Evolutionary conservation across 1,284 basidiomycete genomes (phyloP), one percentile per base, ranked within the genome.

Genomic region (Apiotrichum veenhuisii): DNA sequence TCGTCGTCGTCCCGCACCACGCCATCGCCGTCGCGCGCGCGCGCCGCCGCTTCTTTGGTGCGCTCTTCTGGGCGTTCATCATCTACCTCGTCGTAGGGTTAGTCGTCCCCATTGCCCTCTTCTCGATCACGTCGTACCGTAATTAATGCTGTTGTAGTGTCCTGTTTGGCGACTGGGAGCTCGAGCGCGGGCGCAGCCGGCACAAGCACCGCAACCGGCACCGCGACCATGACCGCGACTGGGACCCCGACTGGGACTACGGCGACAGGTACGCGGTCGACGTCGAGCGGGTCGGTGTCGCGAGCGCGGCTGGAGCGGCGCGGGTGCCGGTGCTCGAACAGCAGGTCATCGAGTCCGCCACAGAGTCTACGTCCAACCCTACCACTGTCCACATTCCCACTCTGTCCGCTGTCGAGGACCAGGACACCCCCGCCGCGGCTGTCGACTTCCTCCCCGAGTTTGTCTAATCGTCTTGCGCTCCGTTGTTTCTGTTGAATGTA

Each of bases 1-100:
- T 61, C 36, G 25, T 61, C 37, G 42, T 38, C 9, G 12, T 51
- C 12, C 25, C 50, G 18, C 40, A 26, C 14, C 30, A 26, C 27
- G 17, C 42, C 5, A 26, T 72, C 7, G 74, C 73, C 5, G 55
- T 62, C 38, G 54, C 64, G 22, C 53, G 74, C 36, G 73, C 74
- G 9, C 50, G 68, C n/a, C 58, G 68, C 34, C 58, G 74, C 43
- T 76, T 76, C 61, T 74, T 71, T 64, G 59, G 63, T 18, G 69
- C 74, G 2, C 61, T 76, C 55, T 58, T 73, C 43, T 75, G 70
- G 70, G 74, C 68, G 1, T 68, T 72, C 58, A 50, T 66, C n/a
- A 74, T 76, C 48, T 76, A 68, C 64, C 63, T 74, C 25, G 40
- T 68, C 9, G 40, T 69, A 26, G 73, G 69, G 74, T 76, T 52